Evolutionary conservation across 2,329 filamentous ascomycete genomes (phyloP), one percentile per base, ranked within the genome.

Genomic region (Microcera coccophila): DNA sequence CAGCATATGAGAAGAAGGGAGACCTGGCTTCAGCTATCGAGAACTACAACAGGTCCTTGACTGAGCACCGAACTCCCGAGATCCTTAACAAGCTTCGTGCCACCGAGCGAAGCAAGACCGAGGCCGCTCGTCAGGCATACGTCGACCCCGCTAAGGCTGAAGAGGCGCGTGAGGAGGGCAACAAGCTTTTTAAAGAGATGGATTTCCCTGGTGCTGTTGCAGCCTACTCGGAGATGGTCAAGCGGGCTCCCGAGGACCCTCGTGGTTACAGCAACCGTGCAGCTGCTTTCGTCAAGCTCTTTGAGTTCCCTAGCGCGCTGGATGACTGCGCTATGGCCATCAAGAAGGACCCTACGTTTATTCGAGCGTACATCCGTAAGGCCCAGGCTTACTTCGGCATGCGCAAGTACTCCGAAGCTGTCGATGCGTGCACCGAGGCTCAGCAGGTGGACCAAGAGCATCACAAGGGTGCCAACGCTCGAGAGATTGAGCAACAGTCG

Each of bases 201-300:
- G 90, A 98, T 69, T 97, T 90, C 87, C 91, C 93, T 10, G 93
- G 81, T 40, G 93, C 93, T 9, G 90, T 98, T 20, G 90, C 89
- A 34, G 89, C 91, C 1, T 98, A 98, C 74, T 81, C 76, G 1
- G 93, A 98, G 73, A 96, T 97, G 90, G 86, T 86, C 68, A 96
- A 96, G 79, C 90, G 93, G 45, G 85, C 89, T 1, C 93, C 94
- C 5, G 79, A 94, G 1, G 93, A 98, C 62, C 85, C 93, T 31
- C 84, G 94, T 57, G 91, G 93, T 33, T 98, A 93, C 78, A 94
- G 87, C 65, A 98, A 98, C 78, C 90, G 93, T 57, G 93, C 93
- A 5, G 93, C 93, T 4, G 94, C 93, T 35, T 89, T 97, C 61
- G 87, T 96, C 71, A 98, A 98, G 75, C 79, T 98, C 33, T 87